phyloP scores from a whole-genome alignment of 345 rosid species.

The Dipteronia sinensis region DNA sequence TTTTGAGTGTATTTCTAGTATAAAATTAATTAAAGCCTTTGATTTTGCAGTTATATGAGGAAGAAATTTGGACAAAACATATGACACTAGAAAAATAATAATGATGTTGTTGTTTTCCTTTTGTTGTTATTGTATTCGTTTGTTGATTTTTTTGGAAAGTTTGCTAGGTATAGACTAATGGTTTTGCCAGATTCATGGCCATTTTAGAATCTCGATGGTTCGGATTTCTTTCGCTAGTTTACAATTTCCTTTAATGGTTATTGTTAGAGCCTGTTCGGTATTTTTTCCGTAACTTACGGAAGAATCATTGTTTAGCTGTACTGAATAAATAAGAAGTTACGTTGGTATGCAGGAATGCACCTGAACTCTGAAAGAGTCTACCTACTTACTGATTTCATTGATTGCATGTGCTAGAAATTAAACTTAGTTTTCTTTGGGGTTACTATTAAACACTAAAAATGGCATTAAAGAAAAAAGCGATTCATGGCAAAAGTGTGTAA shows the following conservation, averaged over 20 bases:
- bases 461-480: too few species aligned
- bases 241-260: neutral
- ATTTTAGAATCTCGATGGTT: neutral
- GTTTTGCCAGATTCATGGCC: conserved; percentile 27
- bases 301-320: too few species aligned
- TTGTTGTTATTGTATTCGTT: conserved; percentile 8
- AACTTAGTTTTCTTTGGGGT: too few species aligned
- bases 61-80: conserved; percentile 20
- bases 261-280: neutral
- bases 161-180: conserved; percentile 22
- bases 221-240: neutral
- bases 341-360: too few species aligned
- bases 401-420: too few species aligned
- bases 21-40: neutral
- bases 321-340: too few species aligned
- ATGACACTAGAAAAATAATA: neutral
- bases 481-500: too few species aligned
- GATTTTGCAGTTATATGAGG: conserved; percentile 25
- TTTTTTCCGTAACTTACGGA: too few species aligned
- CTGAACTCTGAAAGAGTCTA: too few species aligned
- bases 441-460: too few species aligned
- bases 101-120: conserved; percentile 4
- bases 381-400: too few species aligned
- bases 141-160: conserved; percentile 4
- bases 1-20: neutral